Conservation (phyloP, 768 basidiomycete species). For the Boletus pseudo-olivaceus region DNA sequence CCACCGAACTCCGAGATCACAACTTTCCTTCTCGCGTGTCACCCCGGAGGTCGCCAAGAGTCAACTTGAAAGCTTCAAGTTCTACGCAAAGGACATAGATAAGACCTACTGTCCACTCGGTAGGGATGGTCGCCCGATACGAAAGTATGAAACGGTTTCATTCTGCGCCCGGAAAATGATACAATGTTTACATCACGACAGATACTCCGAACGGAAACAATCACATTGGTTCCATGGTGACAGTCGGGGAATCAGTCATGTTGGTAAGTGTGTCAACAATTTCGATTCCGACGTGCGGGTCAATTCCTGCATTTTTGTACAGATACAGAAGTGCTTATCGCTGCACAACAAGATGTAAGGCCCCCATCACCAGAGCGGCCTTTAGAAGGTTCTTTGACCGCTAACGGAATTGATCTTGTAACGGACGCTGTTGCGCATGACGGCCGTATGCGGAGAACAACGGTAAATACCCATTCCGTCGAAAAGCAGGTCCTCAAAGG, state of each 20-base stretch:
- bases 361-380: slow-evolving; percentile 25
- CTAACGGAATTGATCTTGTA: slow-evolving; percentile 38
- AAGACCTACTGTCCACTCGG: slow-evolving; percentile 55
- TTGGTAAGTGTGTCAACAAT: slow-evolving; percentile 37
- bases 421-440: slow-evolving; percentile 37
- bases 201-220: slow-evolving; percentile 55
- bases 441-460: slow-evolving; percentile 39
- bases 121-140: slow-evolving; percentile 54
- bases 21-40: slow-evolving; percentile 67
- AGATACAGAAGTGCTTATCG: slow-evolving; percentile 25
- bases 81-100: slow-evolving; percentile 43
- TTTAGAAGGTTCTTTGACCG: slow-evolving; percentile 25
- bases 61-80: slow-evolving; percentile 47
- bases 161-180: not conserved
- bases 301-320: not conserved
- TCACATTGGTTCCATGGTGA: slow-evolving; percentile 59
- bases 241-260: slow-evolving; percentile 52
- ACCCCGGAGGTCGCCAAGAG: slow-evolving; percentile 46
- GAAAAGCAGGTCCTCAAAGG: slow-evolving; percentile 53
- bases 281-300: not conserved
- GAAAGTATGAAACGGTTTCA: slow-evolving; percentile 45
- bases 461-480: slow-evolving; percentile 34
- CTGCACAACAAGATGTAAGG: slow-evolving; percentile 15
- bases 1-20: slow-evolving; percentile 51
- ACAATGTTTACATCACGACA: slow-evolving; percentile 17